Conservation (phyloP, 345 rosid species). For the Angophora floribunda region DNA sequence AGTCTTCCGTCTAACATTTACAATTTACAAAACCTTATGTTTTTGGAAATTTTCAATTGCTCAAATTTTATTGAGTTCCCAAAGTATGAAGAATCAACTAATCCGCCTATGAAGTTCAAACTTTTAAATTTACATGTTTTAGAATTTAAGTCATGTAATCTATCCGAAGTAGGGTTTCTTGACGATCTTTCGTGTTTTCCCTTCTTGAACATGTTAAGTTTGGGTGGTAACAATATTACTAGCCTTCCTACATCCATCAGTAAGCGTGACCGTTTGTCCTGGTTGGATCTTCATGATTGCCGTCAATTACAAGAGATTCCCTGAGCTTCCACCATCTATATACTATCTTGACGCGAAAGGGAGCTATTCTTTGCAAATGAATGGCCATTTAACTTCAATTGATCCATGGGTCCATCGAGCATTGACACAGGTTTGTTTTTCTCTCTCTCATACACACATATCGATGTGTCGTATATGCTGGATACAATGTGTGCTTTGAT, state of each 20-base stretch:
- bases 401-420: neutral
- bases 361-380: neutral
- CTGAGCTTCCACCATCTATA: neutral
- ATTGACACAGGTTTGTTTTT: neutral
- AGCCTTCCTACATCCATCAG: fast-evolving
- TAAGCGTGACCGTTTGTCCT: fast-evolving
- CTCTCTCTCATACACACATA: neutral
- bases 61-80: neutral
- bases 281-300: fast-evolving
- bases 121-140: fast-evolving
- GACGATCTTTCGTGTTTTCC: neutral
- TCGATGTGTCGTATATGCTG: neutral
- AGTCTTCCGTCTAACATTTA: neutral
- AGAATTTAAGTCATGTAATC: fast-evolving
- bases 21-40: fast-evolving
- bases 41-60: fast-evolving
- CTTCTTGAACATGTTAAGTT: fast-evolving
- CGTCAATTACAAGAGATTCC: neutral
- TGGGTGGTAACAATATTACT: fast-evolving
- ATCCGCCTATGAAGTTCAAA: fast-evolving
- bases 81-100: fast-evolving
- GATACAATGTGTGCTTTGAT: neutral
- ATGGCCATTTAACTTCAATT: neutral
- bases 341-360: fast-evolving
- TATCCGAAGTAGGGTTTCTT: neutral